Evolutionary conservation across 305 asterid genomes (phyloP), one percentile per base, ranked within the genome.

Genomic region (Solanum chacoense): DNA sequence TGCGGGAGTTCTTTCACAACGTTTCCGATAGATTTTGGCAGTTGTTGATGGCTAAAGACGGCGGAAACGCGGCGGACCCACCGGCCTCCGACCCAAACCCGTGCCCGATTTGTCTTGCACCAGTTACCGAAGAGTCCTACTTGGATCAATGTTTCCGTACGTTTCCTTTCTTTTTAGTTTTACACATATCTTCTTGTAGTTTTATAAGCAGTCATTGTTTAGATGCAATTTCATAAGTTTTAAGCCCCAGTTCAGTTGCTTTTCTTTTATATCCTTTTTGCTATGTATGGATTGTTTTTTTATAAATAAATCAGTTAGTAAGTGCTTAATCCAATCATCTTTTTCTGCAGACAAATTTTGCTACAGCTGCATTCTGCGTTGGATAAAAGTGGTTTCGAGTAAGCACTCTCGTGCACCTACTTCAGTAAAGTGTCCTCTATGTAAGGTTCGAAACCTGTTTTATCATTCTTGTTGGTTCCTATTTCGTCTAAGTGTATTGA

Each of bases 121-220:
- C 93, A 16, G 87, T 93, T 76, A 91, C 89, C 18, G 89, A 89
- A 26, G 96, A 93, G 36, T 94, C 96, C 24, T 95, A 95, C 90
- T 90, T 95, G 90, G 96, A 94, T 89, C 91, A 91, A 55, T 95
- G 98, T 89, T 95, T 93, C 90, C 98, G 98, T 95, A 94, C 80
- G 94, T 77, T 42, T 36, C 89, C 59, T 89, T 74, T 76, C 40
- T 29, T 45, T 45, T 45, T 81, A 42, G 26, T 29, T 81, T 31
- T 81, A 45, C 28, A 45, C 20, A 18, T 29, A 50, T 87, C n/a
- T 50, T 42, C 85, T 16, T 35, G 40, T 65, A 29, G 35, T 77
- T 83, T 45, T 59, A 59, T 22, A 59, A 59, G 12, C 35, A 10
- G n/a, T 38, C 28, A 11, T 50, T 83, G 11, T 45, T 83, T 11